A percentile compares a stretch with the other conserved stretches of the same genome.
Evolutionary conservation across 2,329 filamentous ascomycete genomes (phyloP).

Genomic region (Fusarium sp.): DNA sequence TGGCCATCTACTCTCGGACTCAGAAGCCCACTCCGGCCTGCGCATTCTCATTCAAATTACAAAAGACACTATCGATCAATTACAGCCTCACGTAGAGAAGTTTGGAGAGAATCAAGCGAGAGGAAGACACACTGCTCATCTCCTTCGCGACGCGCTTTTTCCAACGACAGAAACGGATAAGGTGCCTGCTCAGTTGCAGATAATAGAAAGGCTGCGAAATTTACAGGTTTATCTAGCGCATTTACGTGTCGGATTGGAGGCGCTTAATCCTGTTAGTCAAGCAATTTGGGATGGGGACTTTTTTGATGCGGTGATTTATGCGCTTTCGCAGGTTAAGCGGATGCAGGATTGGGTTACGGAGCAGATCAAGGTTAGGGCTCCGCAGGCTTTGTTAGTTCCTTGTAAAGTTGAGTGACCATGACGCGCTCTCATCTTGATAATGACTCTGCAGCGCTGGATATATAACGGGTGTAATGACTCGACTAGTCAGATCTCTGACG

Average conservation of each 20-base stretch:
- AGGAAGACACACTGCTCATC: not conserved
- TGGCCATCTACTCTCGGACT: not conserved
- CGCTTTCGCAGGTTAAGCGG: not conserved
- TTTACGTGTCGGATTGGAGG: fast-evolving
- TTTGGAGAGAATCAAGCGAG: not conserved
- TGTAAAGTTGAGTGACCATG: not conserved
- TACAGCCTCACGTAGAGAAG: not conserved
- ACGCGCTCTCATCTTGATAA: too few relatives aligned
- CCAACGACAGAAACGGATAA: fast-evolving
- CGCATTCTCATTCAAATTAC: not conserved
- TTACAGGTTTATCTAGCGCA: not conserved
- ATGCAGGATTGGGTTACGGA: not conserved
- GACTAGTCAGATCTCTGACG: too few relatives aligned
- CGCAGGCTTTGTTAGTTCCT: not conserved
- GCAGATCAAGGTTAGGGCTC: constrained; percentile 1
- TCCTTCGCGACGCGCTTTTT: not conserved
- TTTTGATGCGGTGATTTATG: not conserved
- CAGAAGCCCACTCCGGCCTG: not conserved
- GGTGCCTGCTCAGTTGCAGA: not conserved
- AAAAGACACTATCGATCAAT: not conserved
- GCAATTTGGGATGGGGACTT: not conserved
- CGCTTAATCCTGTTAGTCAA: not conserved
- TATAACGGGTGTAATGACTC: too few relatives aligned
- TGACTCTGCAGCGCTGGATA: too few relatives aligned
- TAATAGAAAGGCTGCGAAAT: not conserved